phyloP scores from a whole-genome alignment of 306 rosid genomes.

The Rosa multiflora region DNA sequence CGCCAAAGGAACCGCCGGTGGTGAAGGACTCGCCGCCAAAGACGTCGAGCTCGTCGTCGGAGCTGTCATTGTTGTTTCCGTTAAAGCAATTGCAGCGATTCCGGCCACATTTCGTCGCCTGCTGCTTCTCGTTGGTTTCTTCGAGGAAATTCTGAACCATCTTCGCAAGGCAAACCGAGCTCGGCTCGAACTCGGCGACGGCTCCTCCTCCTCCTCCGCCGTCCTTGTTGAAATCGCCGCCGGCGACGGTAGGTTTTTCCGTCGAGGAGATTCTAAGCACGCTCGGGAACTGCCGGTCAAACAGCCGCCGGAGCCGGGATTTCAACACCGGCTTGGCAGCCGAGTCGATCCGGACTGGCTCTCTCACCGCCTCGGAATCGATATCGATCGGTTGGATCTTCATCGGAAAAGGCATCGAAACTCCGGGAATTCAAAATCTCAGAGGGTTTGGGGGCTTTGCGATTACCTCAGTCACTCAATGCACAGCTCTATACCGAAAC shows the following conservation, averaged over 20 bases:
- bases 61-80: slow-evolving; percentile 75
- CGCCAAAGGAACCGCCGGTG: slow-evolving; percentile 56
- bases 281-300: slow-evolving; percentile 83
- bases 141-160: slow-evolving; percentile 96
- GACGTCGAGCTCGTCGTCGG: slow-evolving; percentile 84
- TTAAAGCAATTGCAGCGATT: slow-evolving; percentile 95
- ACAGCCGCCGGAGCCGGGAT: slow-evolving; percentile 75
- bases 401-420: slow-evolving; percentile 74
- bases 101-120: slow-evolving; percentile 54
- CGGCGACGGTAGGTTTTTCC: slow-evolving; percentile 41
- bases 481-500: not conserved
- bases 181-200: slow-evolving; percentile 64
- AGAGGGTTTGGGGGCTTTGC: not conserved
- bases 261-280: slow-evolving; percentile 52
- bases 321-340: slow-evolving; percentile 70
- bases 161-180: slow-evolving; percentile 77
- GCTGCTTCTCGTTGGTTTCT: slow-evolving; percentile 69
- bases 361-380: slow-evolving; percentile 35
- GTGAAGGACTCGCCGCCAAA: slow-evolving; percentile 55
- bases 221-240: slow-evolving; percentile 36
- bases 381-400: slow-evolving; percentile 88
- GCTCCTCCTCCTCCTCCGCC: not conserved
- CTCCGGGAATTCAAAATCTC: slow-evolving; percentile 1
- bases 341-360: slow-evolving; percentile 47
- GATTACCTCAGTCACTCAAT: slow-evolving; percentile 15